These are phyloP conservation scores for Vicia villosa DNA, from an alignment of 306 rosid species.

Conservation along the genomic window DNA sequence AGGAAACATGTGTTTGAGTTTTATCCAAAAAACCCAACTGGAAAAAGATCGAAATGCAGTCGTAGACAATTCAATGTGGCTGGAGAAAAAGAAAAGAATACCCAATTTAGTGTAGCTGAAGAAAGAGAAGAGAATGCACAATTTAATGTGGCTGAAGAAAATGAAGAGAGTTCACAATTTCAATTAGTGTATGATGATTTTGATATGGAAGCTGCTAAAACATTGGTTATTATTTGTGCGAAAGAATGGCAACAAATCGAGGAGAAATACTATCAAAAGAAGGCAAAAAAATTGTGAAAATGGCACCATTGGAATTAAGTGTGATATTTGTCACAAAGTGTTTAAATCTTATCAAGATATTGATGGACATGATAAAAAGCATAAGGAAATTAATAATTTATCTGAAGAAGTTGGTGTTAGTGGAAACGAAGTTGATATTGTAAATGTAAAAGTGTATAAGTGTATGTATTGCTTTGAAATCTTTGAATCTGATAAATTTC, in stretches of 20 bases:
- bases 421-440: background rate
- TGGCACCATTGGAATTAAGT: background rate
- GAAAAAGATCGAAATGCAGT: background rate
- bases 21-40: slow-evolving; percentile 2
- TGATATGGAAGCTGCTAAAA: background rate
- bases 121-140: background rate
- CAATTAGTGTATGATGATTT: background rate
- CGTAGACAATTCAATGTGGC: background rate
- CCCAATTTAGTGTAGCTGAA: background rate
- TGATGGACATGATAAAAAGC: background rate
- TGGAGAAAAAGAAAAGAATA: background rate
- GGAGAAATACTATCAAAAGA: background rate
- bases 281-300: background rate
- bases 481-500: background rate
- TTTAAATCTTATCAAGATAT: background rate
- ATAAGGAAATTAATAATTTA: background rate
- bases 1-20: background rate
- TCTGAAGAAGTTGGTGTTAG: background rate
- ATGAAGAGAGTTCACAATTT: background rate
- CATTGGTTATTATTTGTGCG: background rate
- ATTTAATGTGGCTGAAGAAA: background rate
- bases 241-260: background rate
- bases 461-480: background rate
- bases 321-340: background rate
- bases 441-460: background rate